These are phyloP conservation scores for Xylariaceae sp. DNA, from an alignment of 2,329 filamentous ascomycete genomes.

Conservation along the genomic window DNA sequence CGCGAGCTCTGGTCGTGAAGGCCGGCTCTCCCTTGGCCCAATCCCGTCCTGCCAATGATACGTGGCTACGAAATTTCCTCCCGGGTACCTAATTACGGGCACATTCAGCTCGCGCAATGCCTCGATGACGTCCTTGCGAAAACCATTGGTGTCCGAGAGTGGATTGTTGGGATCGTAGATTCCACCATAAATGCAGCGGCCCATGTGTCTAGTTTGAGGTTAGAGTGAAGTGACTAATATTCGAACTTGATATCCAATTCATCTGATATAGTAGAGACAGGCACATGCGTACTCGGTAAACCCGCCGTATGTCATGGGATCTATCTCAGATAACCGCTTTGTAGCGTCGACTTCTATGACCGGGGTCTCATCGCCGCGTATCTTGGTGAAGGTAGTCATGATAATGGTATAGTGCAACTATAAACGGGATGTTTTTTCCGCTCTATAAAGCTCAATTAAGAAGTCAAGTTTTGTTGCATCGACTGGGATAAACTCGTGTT, in stretches of 20 bases:
- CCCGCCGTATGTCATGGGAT: conserved; percentile 77
- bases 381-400: conserved; percentile 73
- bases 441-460: too few relatives aligned
- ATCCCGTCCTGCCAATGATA: conserved; percentile 84
- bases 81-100: conserved; percentile 76
- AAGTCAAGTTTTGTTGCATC: too few relatives aligned
- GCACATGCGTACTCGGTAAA: conserved; percentile 67
- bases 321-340: conserved; percentile 67
- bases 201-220: conserved; percentile 64
- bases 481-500: too few relatives aligned
- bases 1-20: conserved; percentile 65
- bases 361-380: conserved; percentile 56
- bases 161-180: conserved; percentile 75
- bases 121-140: conserved; percentile 73
- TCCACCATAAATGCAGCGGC: conserved; percentile 81
- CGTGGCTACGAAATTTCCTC: conserved; percentile 79
- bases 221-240: neutral
- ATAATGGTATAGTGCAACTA: conserved; percentile 6
- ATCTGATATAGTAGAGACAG: neutral
- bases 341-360: conserved; percentile 62
- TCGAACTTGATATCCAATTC: too few relatives aligned
- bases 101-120: conserved; percentile 70
- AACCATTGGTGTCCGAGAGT: conserved; percentile 70
- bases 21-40: conserved; percentile 67
- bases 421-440: neutral